phyloP scores from a whole-genome alignment of 75 land plant species.

The Isoetes taiwanensis region DNA sequence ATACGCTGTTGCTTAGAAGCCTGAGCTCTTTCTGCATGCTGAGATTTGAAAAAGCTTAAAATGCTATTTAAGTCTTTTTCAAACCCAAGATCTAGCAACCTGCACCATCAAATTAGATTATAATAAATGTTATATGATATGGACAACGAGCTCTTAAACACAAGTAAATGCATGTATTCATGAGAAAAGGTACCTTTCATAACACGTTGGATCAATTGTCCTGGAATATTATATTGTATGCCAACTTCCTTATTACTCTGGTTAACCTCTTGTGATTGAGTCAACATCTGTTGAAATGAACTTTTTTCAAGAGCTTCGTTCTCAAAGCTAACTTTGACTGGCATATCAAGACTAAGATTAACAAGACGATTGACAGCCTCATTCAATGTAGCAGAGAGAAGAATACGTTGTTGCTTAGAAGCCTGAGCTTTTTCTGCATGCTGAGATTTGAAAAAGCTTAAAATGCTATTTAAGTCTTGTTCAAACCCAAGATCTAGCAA shows the following conservation, averaged over 20 bases:
- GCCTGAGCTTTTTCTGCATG: conserved; percentile 4
- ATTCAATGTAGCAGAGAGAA: conserved; percentile 88
- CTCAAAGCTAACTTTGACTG: conserved; percentile 62
- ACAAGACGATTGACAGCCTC: conserved; percentile 82
- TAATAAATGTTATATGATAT: too few species aligned
- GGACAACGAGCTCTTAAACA: too few species aligned
- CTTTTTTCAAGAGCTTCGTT: too few species aligned
- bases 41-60: conserved; percentile 43
- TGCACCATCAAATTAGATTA: conserved; percentile 17
- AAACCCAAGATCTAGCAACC: conserved; percentile 85
- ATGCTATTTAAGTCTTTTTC: conserved; percentile 79
- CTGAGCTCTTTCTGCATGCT: conserved; percentile 5
- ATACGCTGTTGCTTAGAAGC: conserved; percentile 45
- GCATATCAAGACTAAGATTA: conserved; percentile 63
- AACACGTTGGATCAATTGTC: too few species aligned
- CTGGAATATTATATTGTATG: too few species aligned
- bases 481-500: conserved; percentile 88
- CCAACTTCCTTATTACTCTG: too few species aligned
- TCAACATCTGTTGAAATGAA: too few species aligned
- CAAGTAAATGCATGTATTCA: too few species aligned
- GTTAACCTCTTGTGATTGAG: too few species aligned
- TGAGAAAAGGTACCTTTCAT: too few species aligned
- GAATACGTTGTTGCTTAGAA: conserved; percentile 61
- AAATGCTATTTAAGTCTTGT: conserved; percentile 67
- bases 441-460: conserved; percentile 42